phyloP scores from a whole-genome alignment of 768 basidiomycete species.

The Amanita rimosa region DNA sequence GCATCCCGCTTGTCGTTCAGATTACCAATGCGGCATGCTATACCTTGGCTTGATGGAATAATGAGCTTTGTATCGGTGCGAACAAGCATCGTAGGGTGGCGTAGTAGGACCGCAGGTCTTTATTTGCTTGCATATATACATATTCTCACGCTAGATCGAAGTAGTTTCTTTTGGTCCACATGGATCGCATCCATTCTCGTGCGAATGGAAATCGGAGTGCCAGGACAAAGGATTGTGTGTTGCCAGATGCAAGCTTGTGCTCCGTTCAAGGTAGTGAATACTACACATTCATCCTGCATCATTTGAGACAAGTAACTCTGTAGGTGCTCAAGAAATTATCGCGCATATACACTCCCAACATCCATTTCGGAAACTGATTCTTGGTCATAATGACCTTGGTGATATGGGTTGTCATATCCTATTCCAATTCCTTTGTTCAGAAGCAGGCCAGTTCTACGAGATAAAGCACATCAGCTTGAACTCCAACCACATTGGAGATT shows the following conservation, averaged over 20 bases:
- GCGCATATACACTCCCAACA: conserved; percentile 31
- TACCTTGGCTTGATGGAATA: no score
- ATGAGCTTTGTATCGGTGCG: no score
- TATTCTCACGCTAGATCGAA: no score
- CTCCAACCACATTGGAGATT: conserved; percentile 41
- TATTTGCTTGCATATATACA: no score
- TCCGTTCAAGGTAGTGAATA: conserved; percentile 15
- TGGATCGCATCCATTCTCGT: not conserved
- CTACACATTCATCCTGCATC: not conserved
- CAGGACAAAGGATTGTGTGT: conserved; percentile 12
- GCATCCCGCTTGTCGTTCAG: no score
- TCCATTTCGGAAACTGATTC: conserved; percentile 37
- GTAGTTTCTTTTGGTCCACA: no score
- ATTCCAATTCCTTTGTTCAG: conserved; percentile 43
- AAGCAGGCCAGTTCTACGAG: conserved; percentile 29
- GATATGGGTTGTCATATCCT: conserved; percentile 46
- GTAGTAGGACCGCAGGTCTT: no score
- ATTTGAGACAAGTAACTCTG: not conserved
- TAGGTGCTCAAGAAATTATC: conserved; percentile 44
- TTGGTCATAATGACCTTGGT: conserved; percentile 45
- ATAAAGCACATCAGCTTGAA: conserved; percentile 50
- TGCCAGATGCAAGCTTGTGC: conserved; percentile 16
- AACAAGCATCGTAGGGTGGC: no score
- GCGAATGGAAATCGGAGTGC: no score
- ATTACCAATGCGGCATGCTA: no score